phyloP scores from a whole-genome alignment of 768 basidiomycete genomes.

The Xanthoconium purpureum region DNA sequence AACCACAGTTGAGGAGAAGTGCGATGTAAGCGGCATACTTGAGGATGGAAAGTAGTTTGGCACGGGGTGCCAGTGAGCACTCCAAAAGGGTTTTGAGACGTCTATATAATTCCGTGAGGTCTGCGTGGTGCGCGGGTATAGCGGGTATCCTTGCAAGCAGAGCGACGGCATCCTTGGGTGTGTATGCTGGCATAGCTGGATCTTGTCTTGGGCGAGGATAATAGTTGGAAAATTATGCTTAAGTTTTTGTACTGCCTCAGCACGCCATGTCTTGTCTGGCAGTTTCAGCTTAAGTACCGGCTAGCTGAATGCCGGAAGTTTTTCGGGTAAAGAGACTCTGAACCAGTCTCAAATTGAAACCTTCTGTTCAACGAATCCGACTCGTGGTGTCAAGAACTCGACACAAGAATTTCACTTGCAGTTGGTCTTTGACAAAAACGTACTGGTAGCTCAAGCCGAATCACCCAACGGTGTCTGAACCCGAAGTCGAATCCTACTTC shows the following conservation, averaged over 20 bases:
- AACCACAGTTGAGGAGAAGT: conserved; percentile 56
- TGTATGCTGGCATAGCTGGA: conserved; percentile 11
- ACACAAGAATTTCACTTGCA: too few species aligned
- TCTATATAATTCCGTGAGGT: not conserved
- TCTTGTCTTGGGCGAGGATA: not conserved
- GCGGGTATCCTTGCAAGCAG: conserved; percentile 16
- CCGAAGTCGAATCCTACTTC: too few species aligned
- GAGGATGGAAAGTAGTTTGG: conserved; percentile 10
- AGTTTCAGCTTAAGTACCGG: too few species aligned
- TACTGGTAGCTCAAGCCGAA: too few species aligned
- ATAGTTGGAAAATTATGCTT: not conserved
- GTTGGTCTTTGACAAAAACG: too few species aligned
- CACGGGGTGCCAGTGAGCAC: not conserved
- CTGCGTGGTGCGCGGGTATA: conserved; percentile 1
- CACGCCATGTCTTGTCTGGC: too few species aligned
- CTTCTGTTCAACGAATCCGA: too few species aligned
- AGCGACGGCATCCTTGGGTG: not conserved
- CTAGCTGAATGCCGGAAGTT: too few species aligned
- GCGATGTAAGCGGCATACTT: conserved; percentile 34
- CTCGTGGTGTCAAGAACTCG: too few species aligned
- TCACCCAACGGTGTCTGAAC: too few species aligned
- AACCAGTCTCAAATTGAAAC: too few species aligned
- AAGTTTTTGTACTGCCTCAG: not conserved
- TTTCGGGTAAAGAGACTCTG: too few species aligned
- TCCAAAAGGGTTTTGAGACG: conserved; percentile 4